Evolutionary conservation across 2,329 filamentous ascomycete species (phyloP).

Genomic region (Elsinoe australis): DNA sequence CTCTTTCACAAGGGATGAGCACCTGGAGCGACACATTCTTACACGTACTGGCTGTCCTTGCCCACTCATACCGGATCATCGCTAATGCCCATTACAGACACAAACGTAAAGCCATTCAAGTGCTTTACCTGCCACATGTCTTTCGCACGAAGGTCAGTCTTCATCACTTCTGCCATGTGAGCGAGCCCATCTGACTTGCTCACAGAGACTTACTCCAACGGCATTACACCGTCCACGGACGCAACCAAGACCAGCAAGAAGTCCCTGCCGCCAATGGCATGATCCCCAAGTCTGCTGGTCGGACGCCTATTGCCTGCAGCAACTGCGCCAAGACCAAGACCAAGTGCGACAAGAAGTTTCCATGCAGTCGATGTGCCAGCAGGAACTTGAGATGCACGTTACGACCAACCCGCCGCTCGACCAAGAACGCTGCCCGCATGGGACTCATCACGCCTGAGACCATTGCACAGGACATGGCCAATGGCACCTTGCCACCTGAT

Average conservation of each 20-base stretch:
- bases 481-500: slow-evolving; percentile 19
- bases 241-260: slow-evolving; percentile 43
- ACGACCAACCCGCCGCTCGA: slow-evolving; percentile 41
- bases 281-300: slow-evolving; percentile 45
- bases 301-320: slow-evolving; percentile 47
- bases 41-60: slow-evolving; percentile 37
- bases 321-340: slow-evolving; percentile 50
- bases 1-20: slow-evolving; percentile 47
- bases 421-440: slow-evolving; percentile 37
- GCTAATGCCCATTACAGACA: slow-evolving; percentile 35
- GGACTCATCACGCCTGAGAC: slow-evolving; percentile 25
- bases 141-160: slow-evolving; percentile 46
- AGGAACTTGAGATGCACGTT: slow-evolving; percentile 43
- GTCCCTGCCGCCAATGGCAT: slow-evolving; percentile 43
- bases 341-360: slow-evolving; percentile 49
- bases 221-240: slow-evolving; percentile 46
- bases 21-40: slow-evolving; percentile 46
- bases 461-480: slow-evolving; percentile 21
- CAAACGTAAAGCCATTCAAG: slow-evolving; percentile 50
- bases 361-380: slow-evolving; percentile 45
- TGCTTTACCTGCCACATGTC: slow-evolving; percentile 50
- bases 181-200: slow-evolving; percentile 17
- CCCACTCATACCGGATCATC: neutral
- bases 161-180: no score
- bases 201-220: slow-evolving; percentile 45